Percentiles rank a stretch among this genome's conserved stretches.
These are phyloP conservation scores for Candida sojae DNA, from an alignment of 1,139 yeast genomes.

Conservation along the genomic window DNA sequence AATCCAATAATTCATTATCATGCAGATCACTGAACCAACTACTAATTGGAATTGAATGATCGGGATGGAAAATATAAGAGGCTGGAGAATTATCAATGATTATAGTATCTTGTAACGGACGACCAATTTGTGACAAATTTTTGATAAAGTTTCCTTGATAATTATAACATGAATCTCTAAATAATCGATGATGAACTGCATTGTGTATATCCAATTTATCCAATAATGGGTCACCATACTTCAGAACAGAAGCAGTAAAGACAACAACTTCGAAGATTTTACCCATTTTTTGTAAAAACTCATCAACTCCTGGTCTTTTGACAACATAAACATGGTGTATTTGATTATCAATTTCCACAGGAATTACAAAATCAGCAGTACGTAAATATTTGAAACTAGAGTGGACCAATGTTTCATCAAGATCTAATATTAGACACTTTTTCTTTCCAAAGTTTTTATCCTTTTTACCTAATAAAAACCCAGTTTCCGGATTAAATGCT, in stretches of 20 bases:
- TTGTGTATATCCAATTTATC: constrained; percentile 78
- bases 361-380: constrained; percentile 93
- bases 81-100: constrained; percentile 98
- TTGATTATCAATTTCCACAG: constrained; percentile 80
- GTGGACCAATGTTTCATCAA: constrained; percentile 96
- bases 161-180: constrained; percentile 70
- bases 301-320: constrained; percentile 97
- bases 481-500: constrained; percentile 55
- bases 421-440: constrained; percentile 86
- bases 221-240: constrained; percentile 93
- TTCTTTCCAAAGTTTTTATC: constrained; percentile 44
- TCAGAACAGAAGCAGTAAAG: constrained; percentile 92
- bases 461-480: constrained; percentile 60
- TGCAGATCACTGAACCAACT: constrained; percentile 99
- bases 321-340: constrained; percentile 94
- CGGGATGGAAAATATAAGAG: constrained; percentile 94
- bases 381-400: constrained; percentile 90
- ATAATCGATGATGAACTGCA: constrained; percentile 85
- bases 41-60: constrained; percentile 96
- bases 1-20: constrained; percentile 90
- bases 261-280: constrained; percentile 91
- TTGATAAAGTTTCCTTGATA: constrained; percentile 92
- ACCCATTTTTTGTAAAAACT: constrained; percentile 81
- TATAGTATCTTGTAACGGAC: constrained; percentile 83
- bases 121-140: constrained; percentile 88